Conservation (phyloP, 495 filamentous ascomycete genomes). For the Articulospora tetracladia region DNA sequence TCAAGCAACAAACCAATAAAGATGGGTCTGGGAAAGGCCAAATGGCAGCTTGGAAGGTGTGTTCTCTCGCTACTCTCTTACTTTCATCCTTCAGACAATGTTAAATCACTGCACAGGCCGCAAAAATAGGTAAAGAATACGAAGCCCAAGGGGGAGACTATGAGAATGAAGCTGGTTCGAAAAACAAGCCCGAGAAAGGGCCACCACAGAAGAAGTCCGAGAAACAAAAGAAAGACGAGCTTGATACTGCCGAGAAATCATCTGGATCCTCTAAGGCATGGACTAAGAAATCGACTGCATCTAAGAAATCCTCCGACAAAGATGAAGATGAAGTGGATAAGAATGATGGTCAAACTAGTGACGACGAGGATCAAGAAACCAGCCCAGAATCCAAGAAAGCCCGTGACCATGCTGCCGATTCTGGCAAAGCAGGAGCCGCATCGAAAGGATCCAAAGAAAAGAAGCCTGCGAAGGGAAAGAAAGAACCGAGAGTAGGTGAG, state of each 20-base stretch:
- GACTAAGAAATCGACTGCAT: neutral
- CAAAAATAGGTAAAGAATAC: slow-evolving; percentile 51
- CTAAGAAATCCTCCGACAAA: neutral
- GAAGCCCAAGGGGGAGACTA: slow-evolving; percentile 48
- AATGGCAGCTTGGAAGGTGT: slow-evolving; percentile 55
- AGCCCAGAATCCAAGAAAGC: slow-evolving; percentile 1
- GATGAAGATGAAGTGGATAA: slow-evolving; percentile 1
- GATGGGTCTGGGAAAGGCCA: slow-evolving; percentile 50
- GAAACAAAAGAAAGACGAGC: slow-evolving; percentile 7
- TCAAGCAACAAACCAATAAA: slow-evolving; percentile 50
- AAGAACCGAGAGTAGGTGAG: slow-evolving; percentile 8
- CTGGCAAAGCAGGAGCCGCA: neutral
- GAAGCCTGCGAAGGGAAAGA: slow-evolving; percentile 5
- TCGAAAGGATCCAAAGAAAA: neutral
- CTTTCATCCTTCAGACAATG: neutral
- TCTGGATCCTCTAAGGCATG: neutral
- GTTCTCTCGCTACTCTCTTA: slow-evolving; percentile 1
- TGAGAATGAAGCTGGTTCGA: slow-evolving; percentile 46
- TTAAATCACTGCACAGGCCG: slow-evolving; percentile 25
- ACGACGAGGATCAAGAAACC: neutral
- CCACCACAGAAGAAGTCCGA: slow-evolving; percentile 40
- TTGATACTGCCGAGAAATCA: neutral
- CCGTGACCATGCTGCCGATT: neutral
- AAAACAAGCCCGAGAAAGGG: slow-evolving; percentile 48
- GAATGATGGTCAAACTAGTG: neutral